Evolutionary conservation across 345 rosid species (phyloP).

Genomic region (Melastoma malabathricum): DNA sequence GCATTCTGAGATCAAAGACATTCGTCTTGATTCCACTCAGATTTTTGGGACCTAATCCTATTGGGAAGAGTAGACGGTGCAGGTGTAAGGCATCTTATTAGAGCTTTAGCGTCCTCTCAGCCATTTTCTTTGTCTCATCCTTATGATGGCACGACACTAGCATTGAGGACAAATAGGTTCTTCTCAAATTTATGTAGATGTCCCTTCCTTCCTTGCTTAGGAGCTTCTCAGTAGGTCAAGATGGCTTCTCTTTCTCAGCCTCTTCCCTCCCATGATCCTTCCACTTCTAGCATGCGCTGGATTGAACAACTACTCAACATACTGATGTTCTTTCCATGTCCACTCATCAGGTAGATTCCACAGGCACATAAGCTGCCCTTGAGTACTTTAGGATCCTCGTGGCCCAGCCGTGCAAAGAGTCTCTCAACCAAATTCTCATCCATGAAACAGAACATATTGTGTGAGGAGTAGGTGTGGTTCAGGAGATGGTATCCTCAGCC

Average conservation of each 20-base stretch:
- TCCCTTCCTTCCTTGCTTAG: conserved; percentile 43
- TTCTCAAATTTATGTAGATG: conserved; percentile 41
- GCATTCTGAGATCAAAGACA: background rate
- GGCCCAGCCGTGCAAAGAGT: too few species aligned
- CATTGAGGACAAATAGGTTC: conserved; percentile 52
- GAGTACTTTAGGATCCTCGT: too few species aligned
- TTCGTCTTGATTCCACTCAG: background rate
- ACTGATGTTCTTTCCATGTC: too few species aligned
- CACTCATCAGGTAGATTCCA: background rate
- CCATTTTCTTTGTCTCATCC: conserved; percentile 64
- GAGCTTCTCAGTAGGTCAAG: conserved; percentile 76
- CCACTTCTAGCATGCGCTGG: conserved; percentile 40
- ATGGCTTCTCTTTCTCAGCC: conserved; percentile 56
- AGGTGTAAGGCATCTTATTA: conserved; percentile 54
- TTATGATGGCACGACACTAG: conserved; percentile 71
- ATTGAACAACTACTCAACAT: conserved; percentile 12
- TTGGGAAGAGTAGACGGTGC: conserved; percentile 23
- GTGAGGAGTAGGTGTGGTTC: too few species aligned
- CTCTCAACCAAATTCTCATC: too few species aligned
- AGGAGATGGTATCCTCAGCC: too few species aligned
- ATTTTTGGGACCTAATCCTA: background rate
- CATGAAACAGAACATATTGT: too few species aligned
- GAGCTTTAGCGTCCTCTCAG: conserved; percentile 63
- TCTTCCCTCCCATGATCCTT: conserved; percentile 57
- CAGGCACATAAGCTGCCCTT: too few species aligned